Conservation (phyloP, 768 basidiomycete genomes). For the Pisolithus albus region DNA sequence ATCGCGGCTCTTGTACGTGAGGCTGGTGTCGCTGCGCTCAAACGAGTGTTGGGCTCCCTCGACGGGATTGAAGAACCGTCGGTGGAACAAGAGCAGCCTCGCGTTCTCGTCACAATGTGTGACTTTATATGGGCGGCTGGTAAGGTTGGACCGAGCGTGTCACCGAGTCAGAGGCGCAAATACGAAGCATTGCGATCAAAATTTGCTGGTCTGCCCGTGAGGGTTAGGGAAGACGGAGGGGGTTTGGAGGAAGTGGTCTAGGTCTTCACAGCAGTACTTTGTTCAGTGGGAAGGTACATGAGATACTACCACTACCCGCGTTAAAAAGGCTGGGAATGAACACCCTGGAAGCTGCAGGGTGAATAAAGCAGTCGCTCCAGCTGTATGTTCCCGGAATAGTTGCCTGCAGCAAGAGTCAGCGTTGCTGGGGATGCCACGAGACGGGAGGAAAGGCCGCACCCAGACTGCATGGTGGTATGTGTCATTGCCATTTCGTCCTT, state of each 20-base stretch:
- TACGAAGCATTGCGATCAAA: conserved; percentile 78
- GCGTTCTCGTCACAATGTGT: conserved; percentile 44
- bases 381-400: too few relatives aligned
- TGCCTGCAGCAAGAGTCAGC: neutral
- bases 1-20: conserved; percentile 83
- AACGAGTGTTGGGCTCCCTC: conserved; percentile 58
- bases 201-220: conserved; percentile 73
- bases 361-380: too few relatives aligned
- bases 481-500: neutral
- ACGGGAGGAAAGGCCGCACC: neutral
- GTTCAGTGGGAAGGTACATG: neutral
- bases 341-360: too few relatives aligned
- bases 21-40: conserved; percentile 81
- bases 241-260: conserved; percentile 15
- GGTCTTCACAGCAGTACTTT: neutral
- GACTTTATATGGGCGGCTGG: conserved; percentile 74
- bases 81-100: conserved; percentile 3
- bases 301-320: too few relatives aligned
- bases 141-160: conserved; percentile 86
- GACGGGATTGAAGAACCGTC: conserved; percentile 45
- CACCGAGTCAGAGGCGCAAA: conserved; percentile 66
- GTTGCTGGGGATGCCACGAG: neutral
- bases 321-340: too few relatives aligned
- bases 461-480: neutral
- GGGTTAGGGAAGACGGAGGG: conserved; percentile 31